These are phyloP conservation scores for Gryganskiella cystojenkinii DNA, from an alignment of 192 early-diverging fungal genomes.

Conservation along the genomic window DNA sequence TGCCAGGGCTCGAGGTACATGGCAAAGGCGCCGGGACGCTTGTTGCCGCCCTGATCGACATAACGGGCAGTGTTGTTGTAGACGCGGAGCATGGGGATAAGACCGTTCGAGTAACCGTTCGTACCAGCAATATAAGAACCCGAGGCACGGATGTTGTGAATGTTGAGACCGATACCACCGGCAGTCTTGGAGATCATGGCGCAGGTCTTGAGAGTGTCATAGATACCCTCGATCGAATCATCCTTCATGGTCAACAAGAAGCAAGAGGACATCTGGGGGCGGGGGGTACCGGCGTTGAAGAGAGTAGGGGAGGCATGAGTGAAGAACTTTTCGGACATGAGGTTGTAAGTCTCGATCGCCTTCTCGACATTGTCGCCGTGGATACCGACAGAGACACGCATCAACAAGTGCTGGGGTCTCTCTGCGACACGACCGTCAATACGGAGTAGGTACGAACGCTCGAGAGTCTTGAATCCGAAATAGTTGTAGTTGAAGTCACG, in stretches of 20 bases:
- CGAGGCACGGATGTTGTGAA: constrained; percentile 95
- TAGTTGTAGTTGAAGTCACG: constrained; percentile 98
- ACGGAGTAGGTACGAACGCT: constrained; percentile 93
- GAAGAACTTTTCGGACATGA: constrained; percentile 94
- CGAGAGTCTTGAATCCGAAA: constrained; percentile 99
- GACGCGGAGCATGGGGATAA: constrained; percentile 97
- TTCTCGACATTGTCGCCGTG: constrained; percentile 91
- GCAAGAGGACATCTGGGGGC: constrained; percentile 95
- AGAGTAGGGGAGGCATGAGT: constrained; percentile 98
- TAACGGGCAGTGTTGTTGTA: constrained; percentile 99
- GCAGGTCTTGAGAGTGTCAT: constrained; percentile 96
- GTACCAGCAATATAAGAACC: constrained; percentile 99
- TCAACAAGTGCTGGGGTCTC: constrained; percentile 97
- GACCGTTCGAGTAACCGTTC: constrained; percentile 96
- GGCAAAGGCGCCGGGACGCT: constrained; percentile 97
- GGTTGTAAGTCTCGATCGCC: constrained; percentile 94
- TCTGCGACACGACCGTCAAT: constrained; percentile 91
- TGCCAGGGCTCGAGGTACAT: constrained; percentile 99
- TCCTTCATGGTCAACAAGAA: constrained; percentile 97
- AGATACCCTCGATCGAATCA: constrained; percentile 98
- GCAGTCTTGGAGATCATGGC: constrained; percentile 99
- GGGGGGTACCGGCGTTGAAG: constrained; percentile 98
- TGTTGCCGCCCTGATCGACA: constrained; percentile 99
- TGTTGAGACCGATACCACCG: constrained; percentile 96
- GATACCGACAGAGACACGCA: constrained; percentile 98